phyloP scores from a whole-genome alignment of 768 basidiomycete genomes.

The Lactarius akahatsu region DNA sequence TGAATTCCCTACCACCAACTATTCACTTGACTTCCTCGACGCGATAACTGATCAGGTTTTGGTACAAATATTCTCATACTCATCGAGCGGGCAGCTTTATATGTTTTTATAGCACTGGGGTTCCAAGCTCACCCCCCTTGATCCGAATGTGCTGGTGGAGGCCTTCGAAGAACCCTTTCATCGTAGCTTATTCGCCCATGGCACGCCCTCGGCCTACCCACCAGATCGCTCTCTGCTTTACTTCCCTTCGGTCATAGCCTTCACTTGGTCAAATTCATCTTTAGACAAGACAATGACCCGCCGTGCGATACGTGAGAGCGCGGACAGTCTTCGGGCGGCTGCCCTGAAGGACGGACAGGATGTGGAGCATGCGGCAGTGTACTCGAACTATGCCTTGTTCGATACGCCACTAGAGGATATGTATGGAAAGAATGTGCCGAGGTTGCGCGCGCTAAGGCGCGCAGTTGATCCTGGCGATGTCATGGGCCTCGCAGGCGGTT shows the following conservation, averaged over 20 bases:
- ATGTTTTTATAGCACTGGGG: background rate
- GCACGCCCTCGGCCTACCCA: background rate
- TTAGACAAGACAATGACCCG: background rate
- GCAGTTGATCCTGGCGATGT: constrained; percentile 25
- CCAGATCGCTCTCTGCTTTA: background rate
- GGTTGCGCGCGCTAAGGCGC: constrained; percentile 8
- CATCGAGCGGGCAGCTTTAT: too few species aligned
- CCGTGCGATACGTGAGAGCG: background rate
- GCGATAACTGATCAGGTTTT: background rate
- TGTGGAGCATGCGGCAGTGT: background rate
- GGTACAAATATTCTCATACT: background rate
- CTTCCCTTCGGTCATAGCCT: background rate
- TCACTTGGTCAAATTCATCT: background rate
- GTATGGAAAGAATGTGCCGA: constrained; percentile 22
- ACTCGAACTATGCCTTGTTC: background rate
- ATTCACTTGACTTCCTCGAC: background rate
- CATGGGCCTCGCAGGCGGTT: constrained; percentile 29
- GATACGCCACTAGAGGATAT: background rate
- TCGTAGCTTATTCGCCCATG: background rate
- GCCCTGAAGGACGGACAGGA: background rate
- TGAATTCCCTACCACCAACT: background rate
- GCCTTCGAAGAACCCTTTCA: background rate
- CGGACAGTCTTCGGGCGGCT: background rate
- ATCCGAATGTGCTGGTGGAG: background rate
- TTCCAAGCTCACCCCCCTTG: background rate